Conservation (phyloP, 345 rosid species). For the Acer saccharum region DNA sequence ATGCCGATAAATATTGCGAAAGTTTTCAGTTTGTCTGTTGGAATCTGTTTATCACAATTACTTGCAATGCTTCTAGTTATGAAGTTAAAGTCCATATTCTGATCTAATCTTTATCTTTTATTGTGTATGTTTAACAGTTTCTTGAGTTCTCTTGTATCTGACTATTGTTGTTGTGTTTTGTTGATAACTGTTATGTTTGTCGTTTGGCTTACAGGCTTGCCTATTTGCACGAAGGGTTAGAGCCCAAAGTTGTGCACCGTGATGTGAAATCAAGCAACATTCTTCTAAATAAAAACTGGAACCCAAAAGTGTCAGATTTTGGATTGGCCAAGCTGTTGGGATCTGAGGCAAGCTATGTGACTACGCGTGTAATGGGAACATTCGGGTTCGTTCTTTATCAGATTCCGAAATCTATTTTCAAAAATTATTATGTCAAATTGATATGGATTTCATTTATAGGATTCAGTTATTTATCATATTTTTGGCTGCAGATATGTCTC, state of each 20-base stretch:
- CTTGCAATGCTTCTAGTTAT: not conserved
- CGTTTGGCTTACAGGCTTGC: slow-evolving; percentile 56
- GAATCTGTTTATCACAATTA: not conserved
- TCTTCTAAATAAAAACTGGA: slow-evolving; percentile 83
- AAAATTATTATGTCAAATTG: not conserved
- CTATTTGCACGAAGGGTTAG: slow-evolving; percentile 95
- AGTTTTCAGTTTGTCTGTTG: not conserved
- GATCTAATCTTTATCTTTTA: not conserved
- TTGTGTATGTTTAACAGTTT: not conserved
- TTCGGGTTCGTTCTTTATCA: slow-evolving; percentile 62
- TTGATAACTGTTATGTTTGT: slow-evolving; percentile 16
- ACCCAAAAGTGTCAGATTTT: slow-evolving; percentile 84
- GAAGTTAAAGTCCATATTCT: not conserved
- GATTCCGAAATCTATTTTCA: not conserved
- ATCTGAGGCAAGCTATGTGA: slow-evolving; percentile 83
- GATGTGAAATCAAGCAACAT: slow-evolving; percentile 95
- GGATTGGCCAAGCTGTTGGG: slow-evolving; percentile 92
- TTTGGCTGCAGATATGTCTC: slow-evolving; percentile 72
- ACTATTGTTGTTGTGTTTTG: not conserved
- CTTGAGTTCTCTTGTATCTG: not conserved
- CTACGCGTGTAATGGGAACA: slow-evolving; percentile 98
- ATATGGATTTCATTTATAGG: not conserved
- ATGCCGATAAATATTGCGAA: not conserved
- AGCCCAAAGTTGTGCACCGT: slow-evolving; percentile 94
- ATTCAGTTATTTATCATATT: not conserved